Percentiles rank a stretch among this genome's conserved stretches.
Conservation (phyloP, 139 green algal genomes). For the Chlorella sp. region DNA sequence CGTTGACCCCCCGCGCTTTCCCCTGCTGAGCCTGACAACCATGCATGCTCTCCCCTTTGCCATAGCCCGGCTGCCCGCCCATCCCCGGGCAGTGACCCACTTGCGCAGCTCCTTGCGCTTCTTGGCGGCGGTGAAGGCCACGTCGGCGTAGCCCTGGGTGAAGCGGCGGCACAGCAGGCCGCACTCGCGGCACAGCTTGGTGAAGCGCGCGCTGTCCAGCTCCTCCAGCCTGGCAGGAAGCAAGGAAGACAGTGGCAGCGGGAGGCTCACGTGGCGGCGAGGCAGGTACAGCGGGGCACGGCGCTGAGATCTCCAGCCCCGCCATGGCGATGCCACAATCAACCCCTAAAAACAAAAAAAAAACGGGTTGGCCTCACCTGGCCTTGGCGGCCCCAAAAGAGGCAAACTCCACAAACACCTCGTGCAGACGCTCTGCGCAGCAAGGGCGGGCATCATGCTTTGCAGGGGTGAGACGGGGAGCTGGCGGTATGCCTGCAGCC, state of each 20-base stretch:
- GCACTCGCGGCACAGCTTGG: slow-evolving; percentile 22
- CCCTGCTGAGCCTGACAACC: too few species aligned
- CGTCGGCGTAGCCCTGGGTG: slow-evolving; percentile 7
- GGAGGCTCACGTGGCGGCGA: neutral
- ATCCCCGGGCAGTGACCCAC: neutral
- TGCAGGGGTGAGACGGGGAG: too few species aligned
- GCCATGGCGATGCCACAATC: too few species aligned
- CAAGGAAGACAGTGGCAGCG: neutral
- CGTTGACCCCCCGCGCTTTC: too few species aligned
- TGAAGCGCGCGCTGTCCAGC: slow-evolving; percentile 4
- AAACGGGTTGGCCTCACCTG: too few species aligned
- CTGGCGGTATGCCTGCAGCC: too few species aligned
- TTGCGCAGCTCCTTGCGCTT: slow-evolving; percentile 16
- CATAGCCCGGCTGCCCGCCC: too few species aligned
- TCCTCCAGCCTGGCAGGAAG: neutral
- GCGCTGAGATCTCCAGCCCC: too few species aligned
- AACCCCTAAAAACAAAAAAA: too few species aligned
- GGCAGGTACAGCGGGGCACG: neutral
- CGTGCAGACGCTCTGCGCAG: neutral
- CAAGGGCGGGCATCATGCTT: too few species aligned
- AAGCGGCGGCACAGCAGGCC: slow-evolving; percentile 27
- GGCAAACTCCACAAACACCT: slow-evolving; percentile 6
- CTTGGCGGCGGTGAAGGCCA: slow-evolving; percentile 11
- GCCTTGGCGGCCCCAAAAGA: slow-evolving; percentile 6
- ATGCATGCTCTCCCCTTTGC: neutral